Evolutionary conservation across 768 basidiomycete genomes (phyloP), one percentile per base, ranked within the genome.

Genomic region (Mycena crocata): DNA sequence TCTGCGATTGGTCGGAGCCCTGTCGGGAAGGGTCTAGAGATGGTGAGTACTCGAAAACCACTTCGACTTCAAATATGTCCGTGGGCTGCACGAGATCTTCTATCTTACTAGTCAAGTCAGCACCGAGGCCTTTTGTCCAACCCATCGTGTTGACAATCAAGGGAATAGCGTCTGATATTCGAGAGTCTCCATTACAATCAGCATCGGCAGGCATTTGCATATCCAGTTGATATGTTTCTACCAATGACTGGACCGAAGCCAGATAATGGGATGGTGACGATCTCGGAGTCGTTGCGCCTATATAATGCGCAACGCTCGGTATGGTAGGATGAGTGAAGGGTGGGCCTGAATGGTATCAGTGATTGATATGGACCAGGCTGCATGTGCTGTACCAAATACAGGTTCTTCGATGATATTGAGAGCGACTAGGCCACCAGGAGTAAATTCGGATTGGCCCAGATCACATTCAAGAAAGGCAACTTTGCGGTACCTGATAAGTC

Each of bases 101-200:
- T 51, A 99, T 90, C 67, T 86, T 86, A 17, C 75, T 75, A 2
- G 89, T 86, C 14, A 99, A 79, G 71, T 97, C 93, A 19, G 89
- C 90, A 4, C 97, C 97, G 3, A 98, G 87, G 9, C 97, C 97
- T 76, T 96, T 98, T 7, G 87, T 87, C 97, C 97, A 99, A 2
- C 97, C 97, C 89, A 97, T 96, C 0, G 94, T 98, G 75, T 99
- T 99, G 57, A 99, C 87, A 19, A 98, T 88, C 21, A 98, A 86
- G 0, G 97, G 97, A 6, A 96, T 87, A 30, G 79, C 66, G 52
- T 91, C 89, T 8, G 75, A 71, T 26, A 91, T 84, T 44, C 86
- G 83, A 1, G 77, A 64, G 7, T 78, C 77, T 4, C 77, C 75
- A 9, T 75, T 74, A 19, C 68, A 63, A 26, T 76, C 67, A 15